Base-by-base conservation (phyloP, 2,329 filamentous ascomycete species). In the Calonectria fujianensis region DNA sequence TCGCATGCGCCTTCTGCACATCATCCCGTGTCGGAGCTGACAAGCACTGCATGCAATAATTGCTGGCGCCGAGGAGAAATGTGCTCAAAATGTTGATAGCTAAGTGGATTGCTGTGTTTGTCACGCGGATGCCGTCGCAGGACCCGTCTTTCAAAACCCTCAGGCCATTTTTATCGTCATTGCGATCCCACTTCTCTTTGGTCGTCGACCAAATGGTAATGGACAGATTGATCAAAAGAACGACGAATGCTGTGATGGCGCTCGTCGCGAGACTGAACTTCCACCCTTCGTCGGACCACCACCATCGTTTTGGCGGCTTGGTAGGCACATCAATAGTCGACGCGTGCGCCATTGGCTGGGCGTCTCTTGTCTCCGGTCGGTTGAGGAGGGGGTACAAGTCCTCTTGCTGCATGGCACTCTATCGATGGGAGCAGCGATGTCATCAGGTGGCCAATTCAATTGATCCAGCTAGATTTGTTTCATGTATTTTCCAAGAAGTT, bases 31-130 rank as follows among this genome's bases (percentile, higher is more conserved):
- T 85, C 0, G 84, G 85, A 0, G 83, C 82, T 5, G 79, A 80
- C 4, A 83, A 76, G 2, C 81, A 77, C 45, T 85, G 84, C 81
- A 85, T 85, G 48, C 81, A 82, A 48, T 84, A 85, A 73, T 85
- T 85, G 31, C 82, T 85, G 0, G 70, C 71, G 2, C 71, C 74
- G 0, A 77, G 59, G n/a, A 77, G 71, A 1, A 72, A 20, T 1
- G 74, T 71, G 41, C 75, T 76, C 20, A 74, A 31, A n/a, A 75
- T n/a, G 20, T 77, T 77, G 59, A 77, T 77, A 39, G 69, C 16
- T 1, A 77, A 27, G 52, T 77, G 75, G 9, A 77, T 41, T 2
- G 50, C 8, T 3, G 63, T 57, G 31, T 77, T 77, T 31, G 70
- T 9, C 9, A 11, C 54, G 4, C 61, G 27, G 5, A 45, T 63